Conservation (phyloP, 129 eudicot genomes). For the Pulicaria dysenterica region DNA sequence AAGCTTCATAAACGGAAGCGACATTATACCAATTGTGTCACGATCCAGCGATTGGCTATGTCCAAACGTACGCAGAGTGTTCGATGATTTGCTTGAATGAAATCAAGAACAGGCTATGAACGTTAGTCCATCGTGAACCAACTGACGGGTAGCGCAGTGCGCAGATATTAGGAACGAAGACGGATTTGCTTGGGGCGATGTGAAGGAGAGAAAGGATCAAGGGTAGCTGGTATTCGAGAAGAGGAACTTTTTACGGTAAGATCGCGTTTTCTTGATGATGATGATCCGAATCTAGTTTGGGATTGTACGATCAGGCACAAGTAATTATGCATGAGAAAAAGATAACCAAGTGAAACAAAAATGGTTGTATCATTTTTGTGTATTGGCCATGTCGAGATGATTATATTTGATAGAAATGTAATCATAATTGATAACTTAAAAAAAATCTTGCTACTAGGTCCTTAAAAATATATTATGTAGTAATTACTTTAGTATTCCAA, state of each 20-base stretch:
- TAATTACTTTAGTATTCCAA: no score
- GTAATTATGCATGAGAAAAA: no score
- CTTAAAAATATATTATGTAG: no score
- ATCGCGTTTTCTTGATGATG: constrained; percentile 6
- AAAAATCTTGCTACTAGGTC: no score
- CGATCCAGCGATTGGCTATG: background rate
- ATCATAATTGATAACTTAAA: no score
- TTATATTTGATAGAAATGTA: no score
- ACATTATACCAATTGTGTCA: constrained; percentile 43
- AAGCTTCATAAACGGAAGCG: constrained; percentile 76
- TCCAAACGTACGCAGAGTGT: constrained; percentile 24
- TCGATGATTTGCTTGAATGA: constrained; percentile 29
- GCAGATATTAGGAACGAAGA: background rate
- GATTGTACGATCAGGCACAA: background rate
- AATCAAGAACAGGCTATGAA: constrained; percentile 5
- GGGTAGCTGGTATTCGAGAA: background rate
- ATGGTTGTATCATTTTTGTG: no score
- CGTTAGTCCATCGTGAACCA: constrained; percentile 4
- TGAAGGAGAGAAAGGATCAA: constrained; percentile 22
- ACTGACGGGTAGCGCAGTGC: background rate
- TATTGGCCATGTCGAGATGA: no score
- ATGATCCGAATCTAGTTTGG: constrained; percentile 24
- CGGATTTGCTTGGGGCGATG: background rate
- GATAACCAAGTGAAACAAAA: no score
- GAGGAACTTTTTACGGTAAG: background rate